Evolutionary conservation across 192 early-diverging fungal species (phyloP).

Genomic region (Coemansia sp.): DNA sequence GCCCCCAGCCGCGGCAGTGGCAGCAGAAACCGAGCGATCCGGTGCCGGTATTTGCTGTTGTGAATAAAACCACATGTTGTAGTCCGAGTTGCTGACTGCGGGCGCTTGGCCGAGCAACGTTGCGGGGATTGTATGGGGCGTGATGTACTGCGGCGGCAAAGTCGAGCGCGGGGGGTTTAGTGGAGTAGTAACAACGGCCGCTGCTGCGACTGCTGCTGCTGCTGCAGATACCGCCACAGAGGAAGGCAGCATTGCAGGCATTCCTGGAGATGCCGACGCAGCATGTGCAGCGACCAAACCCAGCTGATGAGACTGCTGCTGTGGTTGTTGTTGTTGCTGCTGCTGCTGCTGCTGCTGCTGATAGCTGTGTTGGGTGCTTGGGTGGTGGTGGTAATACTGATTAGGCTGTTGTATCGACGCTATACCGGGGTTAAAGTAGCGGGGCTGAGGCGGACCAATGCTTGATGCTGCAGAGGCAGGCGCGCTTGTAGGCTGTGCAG

Average conservation of each 20-base stretch:
- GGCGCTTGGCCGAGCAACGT: conserved; percentile 44
- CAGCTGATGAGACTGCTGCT: conserved; percentile 25
- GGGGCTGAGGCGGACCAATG: conserved; percentile 13
- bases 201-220: not conserved
- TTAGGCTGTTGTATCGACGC: conserved; percentile 1
- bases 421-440: conserved; percentile 7
- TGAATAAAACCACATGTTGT: conserved; percentile 49
- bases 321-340: conserved; percentile 13
- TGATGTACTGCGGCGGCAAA: conserved; percentile 35
- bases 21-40: conserved; percentile 29
- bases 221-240: not conserved
- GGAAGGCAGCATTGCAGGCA: conserved; percentile 9
- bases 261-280: conserved; percentile 11
- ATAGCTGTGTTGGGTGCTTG: not conserved
- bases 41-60: conserved; percentile 38
- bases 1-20: conserved; percentile 16
- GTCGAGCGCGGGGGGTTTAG: conserved; percentile 21
- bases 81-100: conserved; percentile 36
- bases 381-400: conserved; percentile 12
- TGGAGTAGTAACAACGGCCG: conserved; percentile 6
- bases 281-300: conserved; percentile 21
- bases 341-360: conserved; percentile 5
- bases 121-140: conserved; percentile 43
- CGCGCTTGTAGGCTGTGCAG: conserved; percentile 15
- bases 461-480: conserved; percentile 16